Evolutionary conservation across 2,329 filamentous ascomycete species (phyloP), one percentile per base, ranked within the genome.

Genomic region (Xylaria digitata): DNA sequence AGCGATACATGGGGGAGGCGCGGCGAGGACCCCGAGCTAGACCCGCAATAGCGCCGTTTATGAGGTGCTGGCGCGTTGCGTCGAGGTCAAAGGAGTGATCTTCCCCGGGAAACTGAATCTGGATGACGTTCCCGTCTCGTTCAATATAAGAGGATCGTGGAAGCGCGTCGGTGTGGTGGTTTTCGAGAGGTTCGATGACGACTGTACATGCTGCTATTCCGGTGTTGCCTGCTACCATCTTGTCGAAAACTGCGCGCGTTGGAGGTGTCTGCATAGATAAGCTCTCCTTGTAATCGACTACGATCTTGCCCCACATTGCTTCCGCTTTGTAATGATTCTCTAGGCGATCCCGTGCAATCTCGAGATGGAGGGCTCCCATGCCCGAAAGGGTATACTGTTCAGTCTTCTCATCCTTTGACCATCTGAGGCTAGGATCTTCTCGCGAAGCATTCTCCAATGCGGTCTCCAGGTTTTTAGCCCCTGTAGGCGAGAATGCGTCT

Each of bases 351-450:
- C 93, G 85, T 0, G 95, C 94, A 55, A 99, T 96, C 74, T 99
- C 96, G 0, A 99, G 85, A 79, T 99, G 96, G 32, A 99, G 86
- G 74, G 97, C 93, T 7, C 96, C 96, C 96, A 99, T 98, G 3
- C 96, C 96, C 60, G 94, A 94, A 0, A 99, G 85, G 37, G 97
- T 90, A 53, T 96, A 97, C 75, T 97, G 94, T 1, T 96, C 96
- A 1, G 93, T 94, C 77, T 97, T 96, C 68, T 95, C 89, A 73
- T 98, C 93, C 34, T 92, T 84, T 42, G 86, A 92, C 76, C 97
- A 92, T 63, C 96, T 89, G 23, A 99, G 83, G 78, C 94, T 97
- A 0, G 96, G 96, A 74, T 99, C 96, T 81, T 99, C 96, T 72
- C 96, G 86, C 0, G 97, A 87, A 5, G 97, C 86, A 55, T 96